A percentile compares a stretch with the other conserved stretches of the same genome.
Conservation (phyloP, 2,329 filamentous ascomycete species). For the Tricladium varicosporioides region DNA sequence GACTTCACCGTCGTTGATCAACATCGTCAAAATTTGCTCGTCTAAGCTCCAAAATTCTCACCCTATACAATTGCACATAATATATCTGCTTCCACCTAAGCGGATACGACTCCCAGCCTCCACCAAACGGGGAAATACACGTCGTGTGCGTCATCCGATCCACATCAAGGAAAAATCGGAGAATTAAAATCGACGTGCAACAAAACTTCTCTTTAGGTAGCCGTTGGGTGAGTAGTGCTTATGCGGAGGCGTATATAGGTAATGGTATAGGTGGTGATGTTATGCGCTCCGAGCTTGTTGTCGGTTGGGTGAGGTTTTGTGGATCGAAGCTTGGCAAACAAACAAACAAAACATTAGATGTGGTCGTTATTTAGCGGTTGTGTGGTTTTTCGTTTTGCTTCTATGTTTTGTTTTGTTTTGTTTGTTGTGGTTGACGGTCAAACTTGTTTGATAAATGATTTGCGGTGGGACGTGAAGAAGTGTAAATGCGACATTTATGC, state of each 20-base stretch:
- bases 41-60: too few species aligned
- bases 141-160: neutral
- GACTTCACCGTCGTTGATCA: too few species aligned
- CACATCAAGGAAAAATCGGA: slow-evolving; percentile 6
- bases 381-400: neutral
- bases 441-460: too few species aligned
- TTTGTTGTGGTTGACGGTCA: too few species aligned
- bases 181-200: slow-evolving; percentile 22
- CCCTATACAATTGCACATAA: too few species aligned
- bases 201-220: slow-evolving; percentile 1
- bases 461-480: too few species aligned
- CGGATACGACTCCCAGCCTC: neutral
- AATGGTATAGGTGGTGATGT: neutral
- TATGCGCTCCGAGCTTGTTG: neutral
- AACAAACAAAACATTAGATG: too few species aligned
- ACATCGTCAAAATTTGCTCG: too few species aligned
- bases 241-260: neutral
- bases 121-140: neutral
- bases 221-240: neutral
- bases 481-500: too few species aligned
- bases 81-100: neutral
- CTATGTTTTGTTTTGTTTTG: neutral
- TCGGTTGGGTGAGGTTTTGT: neutral
- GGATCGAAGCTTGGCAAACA: neutral
- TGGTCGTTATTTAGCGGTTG: neutral